Evolutionary conservation across 2,329 filamentous ascomycete species (phyloP), one percentile per base, ranked within the genome.

Genomic region (Neophaeococcomyces mojaviensis): DNA sequence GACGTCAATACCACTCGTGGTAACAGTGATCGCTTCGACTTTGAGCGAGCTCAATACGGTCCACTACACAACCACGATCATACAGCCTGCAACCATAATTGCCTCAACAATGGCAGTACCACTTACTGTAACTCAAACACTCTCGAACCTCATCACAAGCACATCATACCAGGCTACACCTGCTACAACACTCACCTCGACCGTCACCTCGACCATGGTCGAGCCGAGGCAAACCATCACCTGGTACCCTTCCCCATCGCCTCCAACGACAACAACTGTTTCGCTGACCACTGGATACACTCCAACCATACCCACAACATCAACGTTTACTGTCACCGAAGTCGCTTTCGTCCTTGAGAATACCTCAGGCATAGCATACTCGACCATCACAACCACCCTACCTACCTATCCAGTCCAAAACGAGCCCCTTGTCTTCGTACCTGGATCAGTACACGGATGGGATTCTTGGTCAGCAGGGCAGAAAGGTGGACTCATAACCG

Each of bases 401-500:
- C 10, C 30, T 3, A 15, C 32, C 12, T 20, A 18, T 38, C 31
- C 38, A 2, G 24, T 22, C 9, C 36, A 24, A 37, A 37, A 15
- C 16, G 13, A 24, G 10, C 31, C 33, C 2, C 38, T 22, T n/a
- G 16, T 46, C 22, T 24, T 51, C 13, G 47, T 53, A 12, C 47
- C 48, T 30, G 50, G 50, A 18, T 20, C 26, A 8, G 15, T 39
- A n/a, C 44, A 44, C 13, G 51, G 52, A 15, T 60, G 58, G 58
- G 26, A 58, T 45, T 54, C 48, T 15, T 62, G 60, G 60, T 54
- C 54, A 16, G 45, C 46, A 8, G 53, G 50, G 12, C 50, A 54
- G 39, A 58, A 57, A 50, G 59, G 52, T 10, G 60, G 60, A 8
- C 46, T 62, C 13, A 56, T 62, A 9, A 57, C 56, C 6, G 58